Base-by-base conservation (phyloP, 140 eudicot species). In the Flaveria floridana region DNA sequence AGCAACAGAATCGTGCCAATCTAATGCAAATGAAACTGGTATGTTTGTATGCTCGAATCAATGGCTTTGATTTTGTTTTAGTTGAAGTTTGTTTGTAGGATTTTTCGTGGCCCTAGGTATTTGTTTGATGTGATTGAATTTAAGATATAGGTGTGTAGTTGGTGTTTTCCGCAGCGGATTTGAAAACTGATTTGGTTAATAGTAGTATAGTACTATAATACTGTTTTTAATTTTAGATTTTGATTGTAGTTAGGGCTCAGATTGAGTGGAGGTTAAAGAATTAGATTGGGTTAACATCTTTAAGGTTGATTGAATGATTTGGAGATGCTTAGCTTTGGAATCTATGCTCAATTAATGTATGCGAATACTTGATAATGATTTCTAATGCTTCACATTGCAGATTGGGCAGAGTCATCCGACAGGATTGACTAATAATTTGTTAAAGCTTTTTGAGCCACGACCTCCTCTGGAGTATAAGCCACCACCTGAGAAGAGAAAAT, bases 391-490 rank as follows among this genome's bases (percentile, higher is more conserved):
- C 2, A 30, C 28, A 0, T 8, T 82, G 74, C 92, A 94, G 97
- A 91, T 95, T 79, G 99, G 95, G 63, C 92, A 85, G 83, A 84
- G 91, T 79, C 99, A 95, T 87, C 97, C 99, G 23, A 95, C 99
- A 11, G 97, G 96, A 28, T 73, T 95, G 46, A 91, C 97, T 2
- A 66, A 84, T 37, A 87, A 87, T 71, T 83, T 95, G 39, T 75
- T 91, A 75, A 91, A 89, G 81, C 88, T 95, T n/a, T 95, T 95
- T 12, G 99, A 95, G 89, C 92, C 99, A 37, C 86, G 96, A 2
- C 95, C 96, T 11, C 99, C 97, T 39, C 62, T 91, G 78, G 99
- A 95, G 75, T 95, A 73, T 70, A 95, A 95, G 76, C 99, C 95
- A 47, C 99, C 97, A n/a, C 95, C 87, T 6, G 97, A 88, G 86